phyloP scores from a whole-genome alignment of 495 filamentous ascomycete species.

The Aspergillus carlsbadensis region DNA sequence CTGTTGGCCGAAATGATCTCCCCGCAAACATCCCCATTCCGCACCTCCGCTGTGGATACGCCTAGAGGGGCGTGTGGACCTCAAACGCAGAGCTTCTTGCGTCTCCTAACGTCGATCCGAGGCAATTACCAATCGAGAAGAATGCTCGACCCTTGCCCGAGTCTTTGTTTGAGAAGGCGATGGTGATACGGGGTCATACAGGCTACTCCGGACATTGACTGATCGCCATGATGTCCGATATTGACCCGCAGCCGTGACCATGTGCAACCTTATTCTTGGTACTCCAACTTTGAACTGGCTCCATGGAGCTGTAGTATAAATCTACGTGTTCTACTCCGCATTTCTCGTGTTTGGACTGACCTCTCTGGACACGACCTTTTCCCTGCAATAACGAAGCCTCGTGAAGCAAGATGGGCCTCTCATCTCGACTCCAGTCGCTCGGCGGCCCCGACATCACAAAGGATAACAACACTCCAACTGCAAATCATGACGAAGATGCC shows the following conservation, averaged over 20 bases:
- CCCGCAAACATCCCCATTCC: background rate
- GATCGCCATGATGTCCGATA: constrained; percentile 2
- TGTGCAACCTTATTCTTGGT: background rate
- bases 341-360: no score
- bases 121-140: background rate
- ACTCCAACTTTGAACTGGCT: background rate
- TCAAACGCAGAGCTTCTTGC: background rate
- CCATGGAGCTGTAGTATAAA: background rate
- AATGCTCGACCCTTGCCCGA: background rate
- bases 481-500: constrained; percentile 28
- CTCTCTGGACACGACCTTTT: no score
- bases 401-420: constrained; percentile 2
- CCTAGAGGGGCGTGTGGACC: background rate
- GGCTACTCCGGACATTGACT: background rate
- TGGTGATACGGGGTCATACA: background rate
- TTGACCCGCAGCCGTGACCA: background rate
- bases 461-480: constrained; percentile 14
- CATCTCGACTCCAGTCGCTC: constrained; percentile 12
- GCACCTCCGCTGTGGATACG: background rate
- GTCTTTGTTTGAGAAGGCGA: background rate
- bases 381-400: background rate
- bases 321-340: background rate
- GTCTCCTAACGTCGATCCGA: background rate
- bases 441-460: constrained; percentile 25
- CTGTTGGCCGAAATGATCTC: background rate